Evolutionary conservation across 805 yeast genomes (phyloP).

Genomic region (Lipomyces japonicus): DNA sequence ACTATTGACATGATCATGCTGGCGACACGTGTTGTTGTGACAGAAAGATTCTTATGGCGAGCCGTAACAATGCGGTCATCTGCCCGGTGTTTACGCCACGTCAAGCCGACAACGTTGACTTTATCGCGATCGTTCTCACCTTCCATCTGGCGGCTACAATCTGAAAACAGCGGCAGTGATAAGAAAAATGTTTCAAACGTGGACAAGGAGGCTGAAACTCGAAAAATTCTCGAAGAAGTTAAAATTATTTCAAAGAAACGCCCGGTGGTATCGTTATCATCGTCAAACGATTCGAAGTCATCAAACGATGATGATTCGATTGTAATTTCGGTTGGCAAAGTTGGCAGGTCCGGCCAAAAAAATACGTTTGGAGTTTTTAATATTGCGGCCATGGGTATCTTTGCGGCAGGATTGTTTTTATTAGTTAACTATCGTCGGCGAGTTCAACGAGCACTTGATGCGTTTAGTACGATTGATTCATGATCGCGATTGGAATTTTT

Average conservation of each 20-base stretch:
- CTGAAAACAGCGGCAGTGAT: conserved; percentile 1
- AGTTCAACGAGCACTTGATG: conserved; percentile 19
- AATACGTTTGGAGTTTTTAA: conserved; percentile 22
- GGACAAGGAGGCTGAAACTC: conserved; percentile 3
- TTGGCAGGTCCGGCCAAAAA: not conserved
- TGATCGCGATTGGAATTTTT: not conserved
- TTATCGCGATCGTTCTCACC: conserved; percentile 1
- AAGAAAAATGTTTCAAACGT: not conserved
- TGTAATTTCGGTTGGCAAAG: conserved; percentile 13
- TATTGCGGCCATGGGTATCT: conserved; percentile 12
- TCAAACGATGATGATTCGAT: conserved; percentile 11
- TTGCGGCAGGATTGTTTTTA: conserved; percentile 6
- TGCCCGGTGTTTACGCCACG: no score
- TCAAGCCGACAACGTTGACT: no score
- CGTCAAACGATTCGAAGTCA: not conserved
- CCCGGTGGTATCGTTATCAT: conserved; percentile 3
- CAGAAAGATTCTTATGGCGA: no score
- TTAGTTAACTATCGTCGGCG: conserved; percentile 17
- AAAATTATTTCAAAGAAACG: conserved; percentile 7
- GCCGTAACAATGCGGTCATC: no score
- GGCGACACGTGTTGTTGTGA: no score
- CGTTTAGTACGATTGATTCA: conserved; percentile 5
- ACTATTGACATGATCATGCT: no score
- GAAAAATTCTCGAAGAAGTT: conserved; percentile 5
- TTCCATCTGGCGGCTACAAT: not conserved